Evolutionary conservation across 768 basidiomycete genomes (phyloP).

Genomic region (Rhizopogon vulgaris): DNA sequence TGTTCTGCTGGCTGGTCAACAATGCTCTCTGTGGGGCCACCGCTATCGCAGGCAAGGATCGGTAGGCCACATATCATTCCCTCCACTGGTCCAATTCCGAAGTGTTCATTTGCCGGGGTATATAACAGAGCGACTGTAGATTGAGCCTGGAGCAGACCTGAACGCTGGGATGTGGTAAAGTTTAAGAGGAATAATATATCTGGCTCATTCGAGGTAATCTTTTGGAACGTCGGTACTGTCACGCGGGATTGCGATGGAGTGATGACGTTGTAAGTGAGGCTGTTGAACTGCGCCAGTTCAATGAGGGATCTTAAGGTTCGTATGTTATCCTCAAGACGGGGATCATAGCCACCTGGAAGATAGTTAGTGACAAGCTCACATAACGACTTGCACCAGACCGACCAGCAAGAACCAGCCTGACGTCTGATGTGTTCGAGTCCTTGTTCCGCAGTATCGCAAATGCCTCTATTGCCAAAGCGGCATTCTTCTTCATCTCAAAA

Average conservation of each 20-base stretch:
- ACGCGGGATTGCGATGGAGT: conserved; percentile 39
- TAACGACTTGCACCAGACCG: not conserved
- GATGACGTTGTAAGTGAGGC: conserved; percentile 54
- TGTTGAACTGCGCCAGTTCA: conserved; percentile 27
- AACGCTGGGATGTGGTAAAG: conserved; percentile 80
- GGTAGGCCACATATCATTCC: conserved; percentile 91
- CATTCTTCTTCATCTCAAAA: conserved; percentile 95
- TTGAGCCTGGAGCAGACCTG: conserved; percentile 64
- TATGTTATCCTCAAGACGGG: conserved; percentile 80
- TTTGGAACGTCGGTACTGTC: conserved; percentile 36
- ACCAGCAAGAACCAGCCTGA: conserved; percentile 79
- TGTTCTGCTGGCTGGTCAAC: conserved; percentile 32
- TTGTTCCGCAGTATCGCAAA: conserved; percentile 53
- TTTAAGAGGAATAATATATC: conserved; percentile 88
- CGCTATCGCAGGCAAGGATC: conserved; percentile 79
- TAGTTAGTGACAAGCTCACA: not conserved
- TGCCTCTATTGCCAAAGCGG: conserved; percentile 69
- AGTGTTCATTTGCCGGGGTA: conserved; percentile 93
- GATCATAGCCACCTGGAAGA: conserved; percentile 79
- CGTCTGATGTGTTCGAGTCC: conserved; percentile 18
- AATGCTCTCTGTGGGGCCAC: conserved; percentile 89
- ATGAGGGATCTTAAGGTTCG: conserved; percentile 59
- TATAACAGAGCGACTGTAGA: conserved; percentile 78
- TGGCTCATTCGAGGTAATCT: conserved; percentile 31
- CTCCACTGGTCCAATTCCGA: conserved; percentile 95